A percentile compares a stretch with the other conserved stretches of the same genome.
Conservation (phyloP, 768 basidiomycete genomes). For the Sistotremastrum niveocremeum region DNA sequence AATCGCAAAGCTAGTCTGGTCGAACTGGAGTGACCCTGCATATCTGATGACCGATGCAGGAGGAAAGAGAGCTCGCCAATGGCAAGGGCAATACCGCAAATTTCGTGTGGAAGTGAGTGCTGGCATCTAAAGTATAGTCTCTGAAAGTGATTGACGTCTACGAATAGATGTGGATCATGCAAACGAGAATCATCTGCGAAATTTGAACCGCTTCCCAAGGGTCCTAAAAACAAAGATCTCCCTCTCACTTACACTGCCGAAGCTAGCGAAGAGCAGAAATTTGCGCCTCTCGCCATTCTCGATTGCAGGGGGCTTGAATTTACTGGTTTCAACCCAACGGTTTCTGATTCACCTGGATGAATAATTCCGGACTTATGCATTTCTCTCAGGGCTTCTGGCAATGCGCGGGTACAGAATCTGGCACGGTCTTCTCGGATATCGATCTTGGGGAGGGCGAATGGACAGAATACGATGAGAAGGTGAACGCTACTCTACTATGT, state of each 20-base stretch:
- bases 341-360: conserved; percentile 12
- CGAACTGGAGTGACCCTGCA: conserved; percentile 4
- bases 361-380: neutral
- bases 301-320: conserved; percentile 88
- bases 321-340: conserved; percentile 58
- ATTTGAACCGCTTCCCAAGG: conserved; percentile 40
- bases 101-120: conserved; percentile 63
- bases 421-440: conserved; percentile 49
- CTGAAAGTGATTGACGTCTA: no score
- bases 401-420: conserved; percentile 47
- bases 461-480: conserved; percentile 91
- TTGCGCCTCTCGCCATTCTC: conserved; percentile 51
- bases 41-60: conserved; percentile 25
- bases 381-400: conserved; percentile 58
- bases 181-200: conserved; percentile 75
- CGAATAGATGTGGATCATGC: conserved; percentile 20
- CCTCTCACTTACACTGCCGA: conserved; percentile 46
- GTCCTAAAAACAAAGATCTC: no score
- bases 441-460: conserved; percentile 57
- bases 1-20: conserved; percentile 42
- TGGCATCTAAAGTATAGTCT: no score
- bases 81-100: conserved; percentile 58
- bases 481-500: conserved; percentile 13
- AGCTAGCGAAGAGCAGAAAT: conserved; percentile 32
- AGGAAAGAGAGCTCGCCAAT: conserved; percentile 49